Percentiles rank a stretch among this genome's conserved stretches.
Evolutionary conservation across 2,329 filamentous ascomycete species (phyloP).

Genomic region (Phaeosphaeriaceae sp.): DNA sequence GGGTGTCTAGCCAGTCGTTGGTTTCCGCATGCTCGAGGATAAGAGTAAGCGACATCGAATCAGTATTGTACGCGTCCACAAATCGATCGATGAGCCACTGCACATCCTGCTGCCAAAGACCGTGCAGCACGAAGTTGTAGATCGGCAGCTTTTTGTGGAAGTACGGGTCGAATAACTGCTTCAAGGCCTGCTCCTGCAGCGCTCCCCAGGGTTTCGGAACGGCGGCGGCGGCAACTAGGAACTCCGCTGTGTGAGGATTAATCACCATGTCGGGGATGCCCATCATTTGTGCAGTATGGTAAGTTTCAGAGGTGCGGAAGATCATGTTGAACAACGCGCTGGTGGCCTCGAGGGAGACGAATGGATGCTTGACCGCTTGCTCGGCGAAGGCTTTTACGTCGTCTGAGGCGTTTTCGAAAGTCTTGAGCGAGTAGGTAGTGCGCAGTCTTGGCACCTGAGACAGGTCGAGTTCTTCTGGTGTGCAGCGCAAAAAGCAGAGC

Average conservation of each 20-base stretch:
- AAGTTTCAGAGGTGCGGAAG: slow-evolving; percentile 65
- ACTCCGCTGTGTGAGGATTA: slow-evolving; percentile 78
- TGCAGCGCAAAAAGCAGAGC: slow-evolving; percentile 81
- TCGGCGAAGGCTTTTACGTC: slow-evolving; percentile 68
- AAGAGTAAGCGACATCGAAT: slow-evolving; percentile 71
- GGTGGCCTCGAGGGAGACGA: slow-evolving; percentile 87
- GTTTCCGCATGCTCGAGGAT: slow-evolving; percentile 83
- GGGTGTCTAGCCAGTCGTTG: slow-evolving; percentile 83
- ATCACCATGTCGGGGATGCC: slow-evolving; percentile 68
- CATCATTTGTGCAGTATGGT: slow-evolving; percentile 63
- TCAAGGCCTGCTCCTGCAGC: slow-evolving; percentile 77
- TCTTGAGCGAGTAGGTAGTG: slow-evolving; percentile 74
- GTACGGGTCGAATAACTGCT: slow-evolving; percentile 83
- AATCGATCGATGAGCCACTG: slow-evolving; percentile 85
- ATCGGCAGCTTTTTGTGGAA: slow-evolving; percentile 79
- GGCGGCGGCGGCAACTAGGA: slow-evolving; percentile 79
- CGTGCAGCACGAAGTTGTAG: slow-evolving; percentile 88
- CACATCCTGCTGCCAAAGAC: slow-evolving; percentile 89
- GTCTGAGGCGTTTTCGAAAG: slow-evolving; percentile 68
- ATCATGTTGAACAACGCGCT: slow-evolving; percentile 71
- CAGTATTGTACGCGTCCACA: slow-evolving; percentile 75
- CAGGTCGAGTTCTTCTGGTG: slow-evolving; percentile 79
- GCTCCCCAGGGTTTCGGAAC: slow-evolving; percentile 79
- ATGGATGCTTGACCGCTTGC: slow-evolving; percentile 79
- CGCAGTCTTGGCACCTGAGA: slow-evolving; percentile 84